Percentiles rank a stretch among this genome's conserved stretches.
These are phyloP conservation scores for Carex sylvatica DNA, from an alignment of 202 grass and related monocot species.

Conservation along the genomic window DNA sequence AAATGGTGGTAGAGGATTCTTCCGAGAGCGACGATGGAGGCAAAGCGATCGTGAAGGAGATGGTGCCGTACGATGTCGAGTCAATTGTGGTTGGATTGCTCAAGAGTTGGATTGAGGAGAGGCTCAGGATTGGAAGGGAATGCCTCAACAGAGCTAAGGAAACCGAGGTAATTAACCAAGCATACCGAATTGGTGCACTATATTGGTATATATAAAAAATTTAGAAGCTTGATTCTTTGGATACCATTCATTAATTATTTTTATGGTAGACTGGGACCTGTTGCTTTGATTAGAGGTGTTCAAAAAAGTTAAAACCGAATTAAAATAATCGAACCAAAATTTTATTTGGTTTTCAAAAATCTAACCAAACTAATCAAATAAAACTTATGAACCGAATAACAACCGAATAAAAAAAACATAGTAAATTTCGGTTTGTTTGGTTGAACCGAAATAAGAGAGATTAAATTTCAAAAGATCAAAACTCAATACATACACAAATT, in stretches of 20 bases:
- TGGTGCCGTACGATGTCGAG: slow-evolving; percentile 86
- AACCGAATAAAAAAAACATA: too few species aligned
- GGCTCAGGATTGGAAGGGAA: slow-evolving; percentile 58
- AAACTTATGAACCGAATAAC: too few species aligned
- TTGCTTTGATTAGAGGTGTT: too few species aligned
- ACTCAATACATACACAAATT: too few species aligned
- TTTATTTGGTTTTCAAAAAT: too few species aligned
- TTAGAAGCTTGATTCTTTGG: not conserved
- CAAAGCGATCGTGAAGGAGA: slow-evolving; percentile 69
- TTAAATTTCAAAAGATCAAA: too few species aligned
- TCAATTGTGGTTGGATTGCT: slow-evolving; percentile 62
- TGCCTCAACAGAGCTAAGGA: slow-evolving; percentile 75
- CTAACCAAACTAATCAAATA: too few species aligned
- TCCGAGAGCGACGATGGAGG: slow-evolving; percentile 44
- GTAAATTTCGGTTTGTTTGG: too few species aligned
- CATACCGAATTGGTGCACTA: not conserved
- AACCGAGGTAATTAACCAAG: slow-evolving; percentile 49
- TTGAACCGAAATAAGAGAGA: too few species aligned
- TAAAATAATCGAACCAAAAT: too few species aligned
- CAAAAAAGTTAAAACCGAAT: too few species aligned
- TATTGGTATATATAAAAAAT: not conserved
- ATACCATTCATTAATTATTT: not conserved
- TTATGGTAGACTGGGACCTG: not conserved
- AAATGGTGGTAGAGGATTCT: slow-evolving; percentile 78
- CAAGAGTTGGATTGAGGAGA: slow-evolving; percentile 88